Percentiles rank a stretch among this genome's conserved stretches.
These are phyloP conservation scores for Apiosordaria backusii DNA, from an alignment of 495 filamentous ascomycete species.

Conservation along the genomic window DNA sequence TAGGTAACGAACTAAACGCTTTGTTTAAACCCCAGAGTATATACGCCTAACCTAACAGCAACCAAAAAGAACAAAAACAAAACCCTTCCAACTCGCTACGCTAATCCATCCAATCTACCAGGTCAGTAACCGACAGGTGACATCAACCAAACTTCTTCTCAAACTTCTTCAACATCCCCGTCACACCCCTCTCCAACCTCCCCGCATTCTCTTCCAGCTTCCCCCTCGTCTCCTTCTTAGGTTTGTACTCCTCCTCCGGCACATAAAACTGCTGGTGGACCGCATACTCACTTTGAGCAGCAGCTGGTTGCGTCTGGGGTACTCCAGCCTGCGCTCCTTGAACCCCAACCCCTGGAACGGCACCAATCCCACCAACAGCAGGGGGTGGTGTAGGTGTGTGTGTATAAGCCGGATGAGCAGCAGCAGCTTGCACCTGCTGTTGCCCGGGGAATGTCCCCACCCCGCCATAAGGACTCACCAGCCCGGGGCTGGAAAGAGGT, in stretches of 20 bases:
- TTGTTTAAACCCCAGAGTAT: neutral
- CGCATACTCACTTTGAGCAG: constrained; percentile 48
- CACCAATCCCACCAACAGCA: neutral
- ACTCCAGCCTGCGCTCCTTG: constrained; percentile 12
- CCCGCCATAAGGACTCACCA: constrained; percentile 36
- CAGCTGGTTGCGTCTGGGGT: constrained; percentile 29
- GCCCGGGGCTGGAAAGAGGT: constrained; percentile 26
- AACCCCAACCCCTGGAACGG: neutral
- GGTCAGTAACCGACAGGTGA: neutral
- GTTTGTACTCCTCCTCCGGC: constrained; percentile 59
- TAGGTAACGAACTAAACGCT: neutral
- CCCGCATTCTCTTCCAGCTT: constrained; percentile 68
- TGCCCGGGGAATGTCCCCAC: constrained; percentile 36
- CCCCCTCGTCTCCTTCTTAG: constrained; percentile 49
- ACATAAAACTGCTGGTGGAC: constrained; percentile 76
- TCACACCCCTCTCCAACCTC: constrained; percentile 71
- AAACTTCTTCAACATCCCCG: constrained; percentile 79
- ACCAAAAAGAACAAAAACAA: neutral
- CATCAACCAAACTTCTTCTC: constrained; percentile 72
- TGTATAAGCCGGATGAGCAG: constrained; percentile 33
- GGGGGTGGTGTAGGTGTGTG: constrained; percentile 32
- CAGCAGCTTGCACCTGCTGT: neutral
- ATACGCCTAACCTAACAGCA: neutral
- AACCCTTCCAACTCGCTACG: neutral
- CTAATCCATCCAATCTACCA: no score